Evolutionary conservation across 768 basidiomycete genomes (phyloP), one percentile per base, ranked within the genome.

Genomic region (Rhizopogon vulgaris): DNA sequence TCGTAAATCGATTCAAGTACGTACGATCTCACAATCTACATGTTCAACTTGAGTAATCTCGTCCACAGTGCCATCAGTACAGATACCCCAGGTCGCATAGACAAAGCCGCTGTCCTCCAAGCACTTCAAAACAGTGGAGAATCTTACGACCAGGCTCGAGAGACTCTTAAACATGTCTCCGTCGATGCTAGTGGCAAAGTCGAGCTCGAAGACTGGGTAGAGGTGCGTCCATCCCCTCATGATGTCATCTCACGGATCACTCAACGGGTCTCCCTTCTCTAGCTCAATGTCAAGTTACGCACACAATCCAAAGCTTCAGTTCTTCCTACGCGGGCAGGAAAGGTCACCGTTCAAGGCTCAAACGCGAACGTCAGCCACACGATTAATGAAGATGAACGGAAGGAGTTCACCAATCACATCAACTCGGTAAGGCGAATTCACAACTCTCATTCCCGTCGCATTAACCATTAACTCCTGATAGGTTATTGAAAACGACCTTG

Each of bases 361-460:
- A 96, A 91, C 60, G 88, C 90, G 48, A 96, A 94, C 70, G 90
- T 92, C 56, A 91, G 88, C 69, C 95, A 97, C 72, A 95, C 95
- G 32, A 87, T 98, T 71, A 96, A 96, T 73, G 92, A 97, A 69
- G 95, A 98, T 66, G 95, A 97, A 66, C 78, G 92, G 49, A 75
- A 80, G 18, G 94, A 95, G 65, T 98, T 98, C 72, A 98, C 95
- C n/a, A 88, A 91, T 64, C 95, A 99, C 71, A 98, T 99, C 74
- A 99, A 99, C 66, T 73, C 79, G 53, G 95, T 96, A 62, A 57
- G 88, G 68, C 57, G 28, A n/a, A 48, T 18, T 45, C 14, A 30
- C 40, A 30, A 28, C 18, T 52, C 17, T 47, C 42, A 38, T 28
- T 12, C 12, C 14, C 3, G n/a, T 18, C 10, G 51, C 4, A 10